These are phyloP conservation scores for Penicillium alfredii DNA, from an alignment of 495 filamentous ascomycete species.

Conservation along the genomic window DNA sequence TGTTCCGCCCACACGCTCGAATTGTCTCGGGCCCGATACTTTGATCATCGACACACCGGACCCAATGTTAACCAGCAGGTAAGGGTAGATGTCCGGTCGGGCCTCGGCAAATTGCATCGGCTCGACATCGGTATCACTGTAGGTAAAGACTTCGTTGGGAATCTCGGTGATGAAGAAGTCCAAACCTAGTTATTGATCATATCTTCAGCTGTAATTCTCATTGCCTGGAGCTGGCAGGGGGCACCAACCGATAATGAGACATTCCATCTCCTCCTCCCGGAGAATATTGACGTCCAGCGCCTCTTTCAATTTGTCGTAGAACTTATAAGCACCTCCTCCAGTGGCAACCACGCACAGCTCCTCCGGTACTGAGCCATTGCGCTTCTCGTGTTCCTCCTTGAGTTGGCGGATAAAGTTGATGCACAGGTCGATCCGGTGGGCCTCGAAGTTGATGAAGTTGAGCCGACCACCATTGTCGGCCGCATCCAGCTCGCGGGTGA, in stretches of 20 bases:
- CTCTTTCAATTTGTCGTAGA: constrained; percentile 81
- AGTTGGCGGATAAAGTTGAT: constrained; percentile 81
- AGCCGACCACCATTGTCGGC: constrained; percentile 80
- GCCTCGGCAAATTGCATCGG: constrained; percentile 80
- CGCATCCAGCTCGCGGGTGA: constrained; percentile 76
- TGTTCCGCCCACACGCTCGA: constrained; percentile 86
- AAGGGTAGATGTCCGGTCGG: constrained; percentile 78
- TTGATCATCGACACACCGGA: constrained; percentile 98
- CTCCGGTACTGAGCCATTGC: constrained; percentile 58
- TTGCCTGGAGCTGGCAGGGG: background rate
- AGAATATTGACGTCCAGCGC: constrained; percentile 78
- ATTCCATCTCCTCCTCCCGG: constrained; percentile 97
- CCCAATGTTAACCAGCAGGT: constrained; percentile 97
- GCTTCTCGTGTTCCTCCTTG: constrained; percentile 67
- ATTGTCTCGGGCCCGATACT: constrained; percentile 80
- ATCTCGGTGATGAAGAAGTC: constrained; percentile 99
- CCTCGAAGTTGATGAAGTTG: constrained; percentile 94
- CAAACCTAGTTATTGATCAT: constrained; percentile 53
- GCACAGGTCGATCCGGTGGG: constrained; percentile 84
- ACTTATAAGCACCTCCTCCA: constrained; percentile 92
- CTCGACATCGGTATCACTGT: constrained; percentile 76
- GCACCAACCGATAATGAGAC: constrained; percentile 77
- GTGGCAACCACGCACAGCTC: constrained; percentile 89
- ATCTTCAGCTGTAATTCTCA: no score
- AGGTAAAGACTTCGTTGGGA: constrained; percentile 92